Evolutionary conservation across 768 basidiomycete genomes (phyloP), one percentile per base, ranked within the genome.

Genomic region (Crassisporium funariophilum): DNA sequence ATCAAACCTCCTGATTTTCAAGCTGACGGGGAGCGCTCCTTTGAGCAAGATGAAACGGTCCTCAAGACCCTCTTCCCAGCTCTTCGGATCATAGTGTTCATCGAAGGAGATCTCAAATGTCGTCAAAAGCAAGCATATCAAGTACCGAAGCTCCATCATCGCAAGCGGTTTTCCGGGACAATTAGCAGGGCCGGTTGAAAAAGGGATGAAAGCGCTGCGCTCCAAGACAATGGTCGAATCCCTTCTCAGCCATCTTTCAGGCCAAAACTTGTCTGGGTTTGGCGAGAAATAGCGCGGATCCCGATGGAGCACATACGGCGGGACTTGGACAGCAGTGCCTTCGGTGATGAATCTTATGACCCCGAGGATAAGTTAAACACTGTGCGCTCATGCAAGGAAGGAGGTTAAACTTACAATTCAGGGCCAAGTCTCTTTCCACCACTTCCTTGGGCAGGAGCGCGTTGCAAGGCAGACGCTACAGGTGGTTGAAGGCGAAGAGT

Each of bases 141-240:
- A 51, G 46, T 58, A 56, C 15, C 68, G 60, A 60, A 74, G 56
- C 42, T 72, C 71, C 40, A 65, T 49, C 47, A 60, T 57, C 3
- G 70, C 72, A 39, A 73, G 47, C 38, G 58, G 57, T 37, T 59
- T 72, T 15, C 79, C 79, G 10, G 69, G 72, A 54, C 81, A 82
- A 52, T 77, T 77, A 12, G 71, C 68, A 9, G 78, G 77, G 0
- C 81, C 79, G 34, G 63, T 59, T 22, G 69, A 71, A 49, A 71
- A 74, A 6, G 71, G 68, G 16, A 70, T 63, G 46, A 66, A 71
- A 2, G 70, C 67, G 20, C 62, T 57, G 37, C 59, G 62, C 15
- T 25, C 33, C n/a, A 47, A 37, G 10, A 44, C n/a, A 13, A 49
- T 33, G 13, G 35, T 44, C 13, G 39, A 58, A 43, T 27, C 56